These are phyloP conservation scores for Calonectria hongkongensis DNA, from an alignment of 2,329 filamentous ascomycete genomes.

Conservation along the genomic window DNA sequence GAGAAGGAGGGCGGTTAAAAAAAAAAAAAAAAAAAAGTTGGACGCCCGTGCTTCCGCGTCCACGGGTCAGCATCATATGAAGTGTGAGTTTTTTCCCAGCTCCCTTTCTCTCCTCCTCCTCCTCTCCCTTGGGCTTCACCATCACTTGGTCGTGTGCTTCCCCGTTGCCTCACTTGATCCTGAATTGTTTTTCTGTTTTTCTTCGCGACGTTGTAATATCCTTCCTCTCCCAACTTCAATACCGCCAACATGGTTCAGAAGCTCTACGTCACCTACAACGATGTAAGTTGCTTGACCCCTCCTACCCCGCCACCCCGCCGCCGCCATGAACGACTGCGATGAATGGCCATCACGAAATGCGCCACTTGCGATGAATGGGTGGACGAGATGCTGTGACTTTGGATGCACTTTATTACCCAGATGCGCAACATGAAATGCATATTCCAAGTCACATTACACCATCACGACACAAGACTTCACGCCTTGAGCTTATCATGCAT, in stretches of 20 bases:
- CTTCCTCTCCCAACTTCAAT: conserved; percentile 22
- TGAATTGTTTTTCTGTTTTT: not conserved
- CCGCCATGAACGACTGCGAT: conserved; percentile 39
- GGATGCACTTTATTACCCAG: not conserved
- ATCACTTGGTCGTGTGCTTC: conserved; percentile 40
- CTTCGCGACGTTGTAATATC: conserved; percentile 43
- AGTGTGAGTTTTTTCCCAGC: conserved; percentile 42
- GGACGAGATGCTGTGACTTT: not conserved
- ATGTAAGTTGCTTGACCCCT: conserved; percentile 74
- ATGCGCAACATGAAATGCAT: not conserved
- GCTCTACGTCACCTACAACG: conserved; percentile 93
- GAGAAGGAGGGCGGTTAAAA: conserved; percentile 41
- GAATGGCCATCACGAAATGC: conserved; percentile 41
- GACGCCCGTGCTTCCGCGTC: conserved; percentile 46
- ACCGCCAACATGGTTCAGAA: conserved; percentile 84
- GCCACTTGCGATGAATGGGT: conserved; percentile 36
- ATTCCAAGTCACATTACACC: not conserved
- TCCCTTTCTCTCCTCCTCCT: conserved; percentile 41
- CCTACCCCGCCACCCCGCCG: conserved; percentile 56
- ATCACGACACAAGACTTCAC: not conserved
- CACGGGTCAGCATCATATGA: conserved; percentile 32
- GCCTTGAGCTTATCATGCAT: not conserved
- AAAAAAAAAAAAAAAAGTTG: conserved; percentile 53
- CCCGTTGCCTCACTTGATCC: conserved; percentile 33
- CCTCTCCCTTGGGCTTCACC: conserved; percentile 47